Evolutionary conservation across 352 stramenopile genomes (phyloP).

Genomic region (Pythium aristosporum): DNA sequence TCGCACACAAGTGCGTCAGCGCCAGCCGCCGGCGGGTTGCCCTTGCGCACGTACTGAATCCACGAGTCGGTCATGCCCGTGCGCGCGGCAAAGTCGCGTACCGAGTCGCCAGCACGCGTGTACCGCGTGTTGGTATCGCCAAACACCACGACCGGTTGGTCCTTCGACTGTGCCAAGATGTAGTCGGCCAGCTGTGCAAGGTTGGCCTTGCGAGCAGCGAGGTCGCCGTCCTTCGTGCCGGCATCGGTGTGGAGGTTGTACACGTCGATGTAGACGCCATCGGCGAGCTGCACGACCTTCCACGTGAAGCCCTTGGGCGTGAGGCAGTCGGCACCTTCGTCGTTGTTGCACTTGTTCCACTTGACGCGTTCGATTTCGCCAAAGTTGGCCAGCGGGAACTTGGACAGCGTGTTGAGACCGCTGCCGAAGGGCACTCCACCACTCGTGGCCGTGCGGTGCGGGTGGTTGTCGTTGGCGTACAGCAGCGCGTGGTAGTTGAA

Average conservation of each 20-base stretch:
- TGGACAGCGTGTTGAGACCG: constrained; percentile 48
- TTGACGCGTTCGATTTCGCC: constrained; percentile 41
- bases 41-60: constrained; percentile 42
- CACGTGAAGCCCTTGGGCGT: constrained; percentile 60
- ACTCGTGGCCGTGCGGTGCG: constrained; percentile 42
- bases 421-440: constrained; percentile 35
- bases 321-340: constrained; percentile 48
- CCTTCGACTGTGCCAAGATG: constrained; percentile 40
- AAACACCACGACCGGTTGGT: constrained; percentile 52
- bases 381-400: constrained; percentile 38
- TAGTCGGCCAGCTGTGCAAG: constrained; percentile 47
- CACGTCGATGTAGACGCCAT: constrained; percentile 44
- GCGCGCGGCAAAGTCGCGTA: constrained; percentile 29
- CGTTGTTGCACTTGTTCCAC: constrained; percentile 44
- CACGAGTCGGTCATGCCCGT: constrained; percentile 44
- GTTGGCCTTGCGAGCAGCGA: constrained; percentile 37
- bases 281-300: constrained; percentile 39
- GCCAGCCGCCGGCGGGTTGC: constrained; percentile 30
- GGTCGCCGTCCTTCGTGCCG: constrained; percentile 31
- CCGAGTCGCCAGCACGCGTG: constrained; percentile 42
- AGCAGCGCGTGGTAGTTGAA: constrained; percentile 30
- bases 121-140: constrained; percentile 59
- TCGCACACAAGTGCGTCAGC: constrained; percentile 38
- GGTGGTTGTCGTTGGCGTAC: constrained; percentile 41
- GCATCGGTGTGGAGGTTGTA: constrained; percentile 59